Evolutionary conservation across 805 yeast genomes (phyloP).

Genomic region (Kodamaea nitidulidarum): DNA sequence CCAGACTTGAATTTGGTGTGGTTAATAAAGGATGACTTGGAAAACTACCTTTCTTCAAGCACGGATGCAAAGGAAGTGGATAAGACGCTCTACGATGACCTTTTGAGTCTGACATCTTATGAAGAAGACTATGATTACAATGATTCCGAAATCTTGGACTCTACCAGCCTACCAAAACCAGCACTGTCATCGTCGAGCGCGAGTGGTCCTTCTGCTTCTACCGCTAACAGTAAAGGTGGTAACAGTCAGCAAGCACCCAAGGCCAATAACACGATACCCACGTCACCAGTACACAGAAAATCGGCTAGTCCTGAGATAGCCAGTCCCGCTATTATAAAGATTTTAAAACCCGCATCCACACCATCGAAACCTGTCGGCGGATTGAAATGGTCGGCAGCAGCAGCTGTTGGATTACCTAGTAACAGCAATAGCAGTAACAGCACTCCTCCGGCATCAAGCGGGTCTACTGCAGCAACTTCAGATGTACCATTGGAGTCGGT

Average conservation of each 20-base stretch:
- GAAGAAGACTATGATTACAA: conserved; percentile 13
- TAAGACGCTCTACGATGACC: conserved; percentile 39
- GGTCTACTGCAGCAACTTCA: conserved; percentile 5
- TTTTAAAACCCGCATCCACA: conserved; percentile 51
- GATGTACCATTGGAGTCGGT: conserved; percentile 9
- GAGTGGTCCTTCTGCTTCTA: not conserved
- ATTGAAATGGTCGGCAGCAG: conserved; percentile 55
- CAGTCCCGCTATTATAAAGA: conserved; percentile 39
- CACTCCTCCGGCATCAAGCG: conserved; percentile 2
- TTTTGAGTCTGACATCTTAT: conserved; percentile 21
- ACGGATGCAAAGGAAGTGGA: conserved; percentile 39
- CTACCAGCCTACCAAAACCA: conserved; percentile 1
- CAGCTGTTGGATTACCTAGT: conserved; percentile 35
- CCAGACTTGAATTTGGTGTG: conserved; percentile 27
- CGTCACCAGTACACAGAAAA: conserved; percentile 11
- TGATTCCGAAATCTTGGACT: conserved; percentile 12
- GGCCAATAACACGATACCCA: conserved; percentile 3
- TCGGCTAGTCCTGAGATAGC: conserved; percentile 24
- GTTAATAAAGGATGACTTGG: conserved; percentile 39
- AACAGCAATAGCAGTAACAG: conserved; percentile 2
- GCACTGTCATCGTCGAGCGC: not conserved
- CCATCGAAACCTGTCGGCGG: conserved; percentile 53
- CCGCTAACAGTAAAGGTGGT: not conserved
- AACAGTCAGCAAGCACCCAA: conserved; percentile 1
- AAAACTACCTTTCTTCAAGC: conserved; percentile 32